Evolutionary conservation across 768 basidiomycete species (phyloP), one percentile per base, ranked within the genome.

Genomic region (Tricholoma saponaceum): DNA sequence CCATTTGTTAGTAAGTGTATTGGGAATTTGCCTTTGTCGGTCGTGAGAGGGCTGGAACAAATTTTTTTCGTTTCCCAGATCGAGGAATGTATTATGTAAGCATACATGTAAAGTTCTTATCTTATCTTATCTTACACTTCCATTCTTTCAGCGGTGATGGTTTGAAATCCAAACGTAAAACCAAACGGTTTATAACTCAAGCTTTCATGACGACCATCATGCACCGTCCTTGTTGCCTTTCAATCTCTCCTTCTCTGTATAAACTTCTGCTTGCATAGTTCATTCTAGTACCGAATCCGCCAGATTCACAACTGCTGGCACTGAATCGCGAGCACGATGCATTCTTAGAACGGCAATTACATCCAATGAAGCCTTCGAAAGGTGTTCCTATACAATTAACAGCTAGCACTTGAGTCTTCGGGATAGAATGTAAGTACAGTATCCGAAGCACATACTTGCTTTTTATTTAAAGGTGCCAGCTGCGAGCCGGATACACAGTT

Each of bases 31-130:
- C 50, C 30, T 56, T 37, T 20, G 50, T 62, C 49, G 52, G 43
- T 57, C 46, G 58, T 53, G 49, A 20, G 57, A 20, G 20, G 55
- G 28, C 49, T 54, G 43, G 44, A 54, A 58, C 58, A 59, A 59
- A 62, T 68, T 68, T 70, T 64, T 63, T 54, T 33, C 43, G 39
- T 62, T 62, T 28, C 28, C 57, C 64, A 51, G 63, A 61, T 57
- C 51, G 30, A 61, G 57, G 37, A 7, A 26, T 6, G n/a, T 18
- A 66, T 64, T 58, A 66, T 20, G 56, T 46, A 39, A 52, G 59
- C 49, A 16, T 8, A 32, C n/a, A 52, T 25, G 22, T 55, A 26
- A 20, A 14, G 26, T 58, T 58, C 56, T 57, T 56, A 60, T 60
- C 58, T 60, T 57, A 60, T 60, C 56, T 60, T n/a, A n/a, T n/a